Base-by-base conservation (phyloP, 1,284 basidiomycete species). In the Boletus mariae region DNA sequence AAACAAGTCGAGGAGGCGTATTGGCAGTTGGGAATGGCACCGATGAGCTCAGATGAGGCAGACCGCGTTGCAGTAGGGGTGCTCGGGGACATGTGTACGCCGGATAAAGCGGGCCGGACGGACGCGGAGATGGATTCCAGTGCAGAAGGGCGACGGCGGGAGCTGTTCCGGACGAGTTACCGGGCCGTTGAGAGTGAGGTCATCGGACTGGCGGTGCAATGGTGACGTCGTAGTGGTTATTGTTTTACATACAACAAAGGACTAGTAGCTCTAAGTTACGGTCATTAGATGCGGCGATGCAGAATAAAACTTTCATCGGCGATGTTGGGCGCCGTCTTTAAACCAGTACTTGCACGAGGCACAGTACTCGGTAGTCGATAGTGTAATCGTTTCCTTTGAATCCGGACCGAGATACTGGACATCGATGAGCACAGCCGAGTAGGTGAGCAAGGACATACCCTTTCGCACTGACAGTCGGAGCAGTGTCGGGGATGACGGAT, bases 131-230 rank as follows among this genome's bases (percentile, higher is more conserved):
- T 79, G 64, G 73, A 77, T 53, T 72, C 63, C 7, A 65, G 65
- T 5, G 73, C 75, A 5, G 75, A 76, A 58, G 65, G 52, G 34
- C 69, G 66, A 48, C 63, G 83, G 53, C 71, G 68, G 60, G 67
- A 70, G 44, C 67, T 84, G n/a, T 82, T 97, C 64, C 77, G 91
- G 65, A 96, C 94, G 5, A 75, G 83, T 63, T 98, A 94, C 70
- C 79, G 84, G 53, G 90, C 89, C 23, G 92, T 98, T 0, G 90
- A 92, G 71, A 91, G 86, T 69, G 92, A 96, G 66, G 85, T 94
- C 38, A 73, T 89, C 41, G 86, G 87, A 12, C 74, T 93, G 47
- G 86, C 88, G 11, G 92, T 94, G 8, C 85, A 87, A 62, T 94
- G 92, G 92, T 94, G 75, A 74, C 55, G 50, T 56, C 54, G 56